Evolutionary conservation across 257 asterid genomes (phyloP).

Genomic region (Mitragyna speciosa): DNA sequence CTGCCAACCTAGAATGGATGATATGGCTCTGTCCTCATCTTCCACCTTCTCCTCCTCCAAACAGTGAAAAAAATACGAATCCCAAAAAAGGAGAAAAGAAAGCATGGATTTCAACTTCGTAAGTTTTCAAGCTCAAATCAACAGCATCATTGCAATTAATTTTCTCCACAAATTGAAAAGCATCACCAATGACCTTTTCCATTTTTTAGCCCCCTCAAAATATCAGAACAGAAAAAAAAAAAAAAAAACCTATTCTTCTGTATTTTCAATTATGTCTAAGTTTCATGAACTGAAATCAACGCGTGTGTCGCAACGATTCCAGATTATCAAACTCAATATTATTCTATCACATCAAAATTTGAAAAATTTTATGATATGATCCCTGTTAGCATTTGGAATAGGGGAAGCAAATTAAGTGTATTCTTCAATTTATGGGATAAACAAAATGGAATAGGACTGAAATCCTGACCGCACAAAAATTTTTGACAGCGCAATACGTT

Average conservation of each 20-base stretch:
- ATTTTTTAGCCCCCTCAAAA: not conserved
- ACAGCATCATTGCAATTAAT: no score
- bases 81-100: no score
- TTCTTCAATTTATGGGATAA: not conserved
- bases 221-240: not conserved
- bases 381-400: not conserved
- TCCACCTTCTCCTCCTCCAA: not conserved
- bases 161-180: no score
- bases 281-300: not conserved
- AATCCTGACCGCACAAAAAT: slow-evolving; percentile 5
- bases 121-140: not conserved
- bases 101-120: not conserved
- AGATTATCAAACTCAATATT: slow-evolving; percentile 6
- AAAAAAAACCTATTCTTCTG: not conserved
- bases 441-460: not conserved
- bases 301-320: not conserved
- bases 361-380: not conserved
- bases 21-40: not conserved
- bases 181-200: no score
- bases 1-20: not conserved
- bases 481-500: not conserved
- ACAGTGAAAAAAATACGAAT: no score
- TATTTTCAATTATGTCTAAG: not conserved
- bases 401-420: not conserved
- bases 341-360: not conserved